Base-by-base conservation (phyloP, 2,329 filamentous ascomycete species). In the Fusarium goolgardi region DNA sequence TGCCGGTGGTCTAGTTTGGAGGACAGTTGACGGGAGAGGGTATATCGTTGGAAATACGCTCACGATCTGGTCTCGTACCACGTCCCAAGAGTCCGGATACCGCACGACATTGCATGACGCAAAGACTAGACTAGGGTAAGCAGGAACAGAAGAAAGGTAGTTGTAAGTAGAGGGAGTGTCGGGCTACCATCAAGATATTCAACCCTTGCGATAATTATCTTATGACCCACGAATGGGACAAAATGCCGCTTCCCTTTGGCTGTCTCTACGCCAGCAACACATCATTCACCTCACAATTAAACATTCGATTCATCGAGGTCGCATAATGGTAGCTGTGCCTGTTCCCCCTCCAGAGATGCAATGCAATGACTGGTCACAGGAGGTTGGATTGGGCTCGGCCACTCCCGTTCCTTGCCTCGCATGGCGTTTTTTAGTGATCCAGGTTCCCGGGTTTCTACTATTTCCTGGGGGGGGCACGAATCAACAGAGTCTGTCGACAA, bases 331-430 rank as follows among this genome's bases (percentile, higher is more conserved):
- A 20, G 31, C 32, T 50, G 25, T 27, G 6, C 18, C 32, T 41
- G 35, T 7, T 3, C 7, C 16, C 44, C 23, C 32, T 15, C 4
- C 37, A 16, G 18, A 25, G 6, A 11, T 54, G 35, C 9, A 45
- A 11, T 54, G 35, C 9, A 45, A 12, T 11, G 16, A 11, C 6
- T 39, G 23, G 34, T 49, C 29, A 35, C 46, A 55, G 15, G 37
- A 35, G n/a, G 20, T 55, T 45, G 52, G 56, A 29, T 27, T 50
- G 46, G 21, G 12, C 46, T 39, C 63, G 53, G 66, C 55, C 62
- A 47, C 57, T 69, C 66, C 66, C 66, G 66, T 69, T 69, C 57
- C 61, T 69, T 69, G 53, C 61, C 61, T 69, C 63, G 56, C 61
- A 55, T 59, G n/a, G 50, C 43, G 32, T 25, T 34, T 44, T 37